A percentile compares a stretch with the other conserved stretches of the same genome.
phyloP scores from a whole-genome alignment of 2,329 filamentous ascomycete species.

The Beauveria asiatica region DNA sequence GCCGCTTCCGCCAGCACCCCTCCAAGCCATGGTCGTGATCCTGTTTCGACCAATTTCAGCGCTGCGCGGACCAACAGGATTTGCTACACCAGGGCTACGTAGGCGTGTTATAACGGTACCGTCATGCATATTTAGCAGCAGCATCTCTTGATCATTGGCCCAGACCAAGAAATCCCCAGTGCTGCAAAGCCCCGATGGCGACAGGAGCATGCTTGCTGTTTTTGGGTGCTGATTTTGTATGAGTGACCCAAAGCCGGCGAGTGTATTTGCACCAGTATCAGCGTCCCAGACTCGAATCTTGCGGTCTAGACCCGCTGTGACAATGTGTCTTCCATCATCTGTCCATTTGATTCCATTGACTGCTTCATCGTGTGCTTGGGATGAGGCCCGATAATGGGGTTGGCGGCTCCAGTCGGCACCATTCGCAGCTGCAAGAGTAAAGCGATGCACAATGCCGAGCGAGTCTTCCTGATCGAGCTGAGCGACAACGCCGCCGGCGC shows the following conservation, averaged over 20 bases:
- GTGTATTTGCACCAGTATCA: conserved; percentile 70
- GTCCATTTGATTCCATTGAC: conserved; percentile 85
- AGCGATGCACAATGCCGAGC: conserved; percentile 50
- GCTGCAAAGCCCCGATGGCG: conserved; percentile 50
- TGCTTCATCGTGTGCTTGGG: conserved; percentile 66
- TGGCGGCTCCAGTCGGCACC: conserved; percentile 22
- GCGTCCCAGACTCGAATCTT: conserved; percentile 84
- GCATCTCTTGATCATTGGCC: conserved; percentile 72
- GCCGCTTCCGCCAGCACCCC: conserved; percentile 47
- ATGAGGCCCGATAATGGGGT: conserved; percentile 37
- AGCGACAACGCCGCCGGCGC: conserved; percentile 66
- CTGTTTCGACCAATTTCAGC: conserved; percentile 55
- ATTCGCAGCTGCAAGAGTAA: conserved; percentile 24
- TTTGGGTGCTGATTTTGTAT: conserved; percentile 65
- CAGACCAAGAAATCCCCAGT: conserved; percentile 65
- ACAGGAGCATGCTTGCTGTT: conserved; percentile 52
- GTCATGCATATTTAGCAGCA: conserved; percentile 71
- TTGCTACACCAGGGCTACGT: conserved; percentile 50
- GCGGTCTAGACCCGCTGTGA: conserved; percentile 77
- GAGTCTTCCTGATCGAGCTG: conserved; percentile 79
- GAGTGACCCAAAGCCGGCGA: conserved; percentile 78
- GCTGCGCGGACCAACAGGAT: conserved; percentile 28
- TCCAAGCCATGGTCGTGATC: conserved; percentile 70
- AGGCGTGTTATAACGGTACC: conserved; percentile 65
- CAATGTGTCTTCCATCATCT: conserved; percentile 64